phyloP scores from a whole-genome alignment of 495 filamentous ascomycete species.

The Cladorrhinum samala region DNA sequence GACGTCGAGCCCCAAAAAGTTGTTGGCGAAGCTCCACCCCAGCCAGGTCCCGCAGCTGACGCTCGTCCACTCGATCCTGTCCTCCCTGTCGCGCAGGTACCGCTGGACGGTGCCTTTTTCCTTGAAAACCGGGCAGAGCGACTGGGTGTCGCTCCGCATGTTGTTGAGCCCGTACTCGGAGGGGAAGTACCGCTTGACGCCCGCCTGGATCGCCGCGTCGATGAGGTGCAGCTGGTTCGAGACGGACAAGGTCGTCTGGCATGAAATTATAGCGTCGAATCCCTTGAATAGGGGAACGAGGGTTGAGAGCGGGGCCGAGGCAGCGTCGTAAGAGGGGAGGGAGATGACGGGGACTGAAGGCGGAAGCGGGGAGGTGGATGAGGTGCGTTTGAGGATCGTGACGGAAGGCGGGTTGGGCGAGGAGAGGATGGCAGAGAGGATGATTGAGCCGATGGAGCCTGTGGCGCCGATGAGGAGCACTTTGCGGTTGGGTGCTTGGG shows the following conservation, averaged over 20 bases:
- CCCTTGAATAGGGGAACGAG: constrained; percentile 21
- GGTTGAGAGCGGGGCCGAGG: constrained; percentile 17
- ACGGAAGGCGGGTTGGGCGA: constrained; percentile 17
- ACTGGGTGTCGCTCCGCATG: constrained; percentile 34
- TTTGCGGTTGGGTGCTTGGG: background rate
- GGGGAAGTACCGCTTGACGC: constrained; percentile 45
- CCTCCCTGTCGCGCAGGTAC: background rate
- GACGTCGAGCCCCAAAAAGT: constrained; percentile 31
- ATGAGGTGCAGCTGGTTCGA: constrained; percentile 38
- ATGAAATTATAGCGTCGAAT: constrained; percentile 24
- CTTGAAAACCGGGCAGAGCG: constrained; percentile 32
- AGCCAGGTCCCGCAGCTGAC: constrained; percentile 38
- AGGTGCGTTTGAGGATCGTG: constrained; percentile 23
- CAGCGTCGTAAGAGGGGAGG: constrained; percentile 18
- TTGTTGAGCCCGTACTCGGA: constrained; percentile 71
- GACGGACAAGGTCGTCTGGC: constrained; percentile 26
- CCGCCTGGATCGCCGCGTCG: constrained; percentile 45
- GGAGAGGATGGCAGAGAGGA: constrained; percentile 16
- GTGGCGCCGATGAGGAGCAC: constrained; percentile 24
- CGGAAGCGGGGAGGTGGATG: constrained; percentile 18
- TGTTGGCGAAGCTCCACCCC: constrained; percentile 31
- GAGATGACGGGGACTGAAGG: constrained; percentile 13
- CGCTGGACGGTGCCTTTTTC: constrained; percentile 33
- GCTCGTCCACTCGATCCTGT: constrained; percentile 28
- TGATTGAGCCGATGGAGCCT: constrained; percentile 20